Evolutionary conservation across 2,329 filamentous ascomycete genomes (phyloP).

Genomic region (Aspergillus sp.): DNA sequence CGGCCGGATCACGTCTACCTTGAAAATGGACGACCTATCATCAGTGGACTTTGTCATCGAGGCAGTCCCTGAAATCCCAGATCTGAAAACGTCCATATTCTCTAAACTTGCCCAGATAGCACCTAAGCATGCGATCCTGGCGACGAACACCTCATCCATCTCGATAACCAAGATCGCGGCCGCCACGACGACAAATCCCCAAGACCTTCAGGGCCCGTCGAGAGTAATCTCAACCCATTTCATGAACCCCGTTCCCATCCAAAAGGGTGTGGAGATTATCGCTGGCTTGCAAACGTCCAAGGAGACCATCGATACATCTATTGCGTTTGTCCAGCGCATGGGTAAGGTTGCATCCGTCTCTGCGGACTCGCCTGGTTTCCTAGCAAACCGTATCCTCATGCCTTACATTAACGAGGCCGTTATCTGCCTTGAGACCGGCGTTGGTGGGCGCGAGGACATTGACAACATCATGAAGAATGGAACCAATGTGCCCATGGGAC

Average conservation of each 20-base stretch:
- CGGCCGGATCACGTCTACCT: constrained; percentile 67
- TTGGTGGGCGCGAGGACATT: constrained; percentile 86
- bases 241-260: constrained; percentile 97
- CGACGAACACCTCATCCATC: constrained; percentile 98
- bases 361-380: constrained; percentile 87
- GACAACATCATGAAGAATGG: constrained; percentile 99
- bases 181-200: constrained; percentile 74
- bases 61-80: constrained; percentile 88
- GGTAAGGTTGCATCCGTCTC: constrained; percentile 88
- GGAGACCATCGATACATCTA: constrained; percentile 75
- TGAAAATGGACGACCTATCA: constrained; percentile 72
- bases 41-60: constrained; percentile 97
- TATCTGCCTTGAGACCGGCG: constrained; percentile 90
- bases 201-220: constrained; percentile 75
- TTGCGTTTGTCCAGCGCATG: constrained; percentile 87
- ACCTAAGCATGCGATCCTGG: constrained; percentile 81
- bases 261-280: constrained; percentile 98
- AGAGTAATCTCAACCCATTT: constrained; percentile 96
- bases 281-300: constrained; percentile 86
- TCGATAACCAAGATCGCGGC: constrained; percentile 95
- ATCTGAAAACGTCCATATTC: constrained; percentile 88
- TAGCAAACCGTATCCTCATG: constrained; percentile 97
- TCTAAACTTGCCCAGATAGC: constrained; percentile 76
- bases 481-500: constrained; percentile 97
- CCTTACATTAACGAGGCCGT: constrained; percentile 99